Evolutionary conservation across 1,284 basidiomycete species (phyloP).

Genomic region (Microbotryum violaceum): DNA sequence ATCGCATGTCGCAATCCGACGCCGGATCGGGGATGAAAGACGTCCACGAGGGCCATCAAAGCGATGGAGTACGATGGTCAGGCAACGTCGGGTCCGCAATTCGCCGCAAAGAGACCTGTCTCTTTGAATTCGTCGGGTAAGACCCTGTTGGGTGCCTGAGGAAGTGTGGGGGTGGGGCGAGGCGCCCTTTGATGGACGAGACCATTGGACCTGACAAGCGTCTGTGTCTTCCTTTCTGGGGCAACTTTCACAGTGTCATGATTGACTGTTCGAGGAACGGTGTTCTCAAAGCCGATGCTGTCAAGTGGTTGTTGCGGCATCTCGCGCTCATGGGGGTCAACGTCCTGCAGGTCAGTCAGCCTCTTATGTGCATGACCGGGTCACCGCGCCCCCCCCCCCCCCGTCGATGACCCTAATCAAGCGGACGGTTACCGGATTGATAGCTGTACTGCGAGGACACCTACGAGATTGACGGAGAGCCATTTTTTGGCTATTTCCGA

Average conservation of each 20-base stretch:
- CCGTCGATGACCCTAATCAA: background rate
- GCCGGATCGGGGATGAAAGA: background rate
- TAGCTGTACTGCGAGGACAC: slow-evolving; percentile 37
- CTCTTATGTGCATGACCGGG: too few species aligned
- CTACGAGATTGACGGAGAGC: slow-evolving; percentile 40
- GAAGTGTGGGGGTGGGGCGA: background rate
- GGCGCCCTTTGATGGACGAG: too few species aligned
- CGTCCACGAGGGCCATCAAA: background rate
- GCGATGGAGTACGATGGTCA: background rate
- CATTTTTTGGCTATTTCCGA: slow-evolving; percentile 40
- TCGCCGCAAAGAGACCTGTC: slow-evolving; percentile 23
- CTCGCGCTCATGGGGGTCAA: slow-evolving; percentile 40
- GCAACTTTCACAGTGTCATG: slow-evolving; percentile 36
- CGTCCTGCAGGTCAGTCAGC: slow-evolving; percentile 35
- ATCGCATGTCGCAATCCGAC: slow-evolving; percentile 7
- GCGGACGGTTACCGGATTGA: background rate
- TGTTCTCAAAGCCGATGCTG: slow-evolving; percentile 36
- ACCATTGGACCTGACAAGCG: background rate
- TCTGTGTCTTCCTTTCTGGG: background rate
- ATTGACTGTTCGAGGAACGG: slow-evolving; percentile 43
- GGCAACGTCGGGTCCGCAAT: slow-evolving; percentile 22
- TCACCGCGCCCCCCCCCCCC: too few species aligned
- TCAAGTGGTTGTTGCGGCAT: slow-evolving; percentile 37
- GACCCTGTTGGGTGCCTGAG: background rate
- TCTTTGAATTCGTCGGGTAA: slow-evolving; percentile 31